These are phyloP conservation scores for Jatropha podagrica DNA, from an alignment of 441 rosid genomes.

Conservation along the genomic window DNA sequence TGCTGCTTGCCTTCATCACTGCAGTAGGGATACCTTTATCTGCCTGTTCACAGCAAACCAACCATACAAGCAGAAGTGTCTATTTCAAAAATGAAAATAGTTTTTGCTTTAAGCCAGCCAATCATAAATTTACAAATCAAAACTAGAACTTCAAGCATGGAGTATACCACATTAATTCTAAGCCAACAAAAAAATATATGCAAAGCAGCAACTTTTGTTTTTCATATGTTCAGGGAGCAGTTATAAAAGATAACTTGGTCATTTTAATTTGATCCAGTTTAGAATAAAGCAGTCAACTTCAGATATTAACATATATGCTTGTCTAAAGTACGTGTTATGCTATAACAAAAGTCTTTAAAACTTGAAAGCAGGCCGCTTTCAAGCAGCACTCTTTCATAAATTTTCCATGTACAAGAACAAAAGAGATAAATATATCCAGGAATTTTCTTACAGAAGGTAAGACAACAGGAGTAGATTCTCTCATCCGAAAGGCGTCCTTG, in stretches of 20 bases:
- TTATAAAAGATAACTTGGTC: background rate
- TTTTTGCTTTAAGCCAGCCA: background rate
- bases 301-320: background rate
- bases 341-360: conserved; percentile 3
- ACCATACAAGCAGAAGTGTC: background rate
- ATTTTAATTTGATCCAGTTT: background rate
- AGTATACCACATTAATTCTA: background rate
- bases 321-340: background rate
- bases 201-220: too few species aligned
- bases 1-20: conserved; percentile 47
- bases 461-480: conserved; percentile 54
- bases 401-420: background rate
- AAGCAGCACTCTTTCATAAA: background rate
- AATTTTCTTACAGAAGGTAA: conserved; percentile 54
- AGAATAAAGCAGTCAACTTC: background rate
- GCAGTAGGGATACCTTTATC: conserved; percentile 61
- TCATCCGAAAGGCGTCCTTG: conserved; percentile 63
- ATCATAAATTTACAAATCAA: background rate
- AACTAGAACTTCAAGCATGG: background rate
- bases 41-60: conserved; percentile 32
- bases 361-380: background rate
- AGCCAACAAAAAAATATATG: background rate
- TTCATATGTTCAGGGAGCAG: too few species aligned
- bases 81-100: background rate
- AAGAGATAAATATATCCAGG: background rate